phyloP scores from a whole-genome alignment of 345 rosid species.

The Hypericum androsaemum region DNA sequence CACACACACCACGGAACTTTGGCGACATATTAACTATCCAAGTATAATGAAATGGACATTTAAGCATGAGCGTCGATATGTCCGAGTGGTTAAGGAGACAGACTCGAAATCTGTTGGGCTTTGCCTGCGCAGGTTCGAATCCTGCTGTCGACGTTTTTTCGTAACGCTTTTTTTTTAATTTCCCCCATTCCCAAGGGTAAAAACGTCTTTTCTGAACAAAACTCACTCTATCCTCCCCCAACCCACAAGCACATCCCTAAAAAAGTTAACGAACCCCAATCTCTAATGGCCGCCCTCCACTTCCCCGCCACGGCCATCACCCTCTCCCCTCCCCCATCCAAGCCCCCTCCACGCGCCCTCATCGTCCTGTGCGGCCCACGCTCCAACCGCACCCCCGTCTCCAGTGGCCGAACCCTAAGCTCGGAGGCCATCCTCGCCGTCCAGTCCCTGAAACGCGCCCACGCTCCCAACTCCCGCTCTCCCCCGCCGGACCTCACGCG shows the following conservation, averaged over 20 bases:
- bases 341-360: too few relatives aligned
- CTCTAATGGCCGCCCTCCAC: too few relatives aligned
- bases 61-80: conserved; percentile 53
- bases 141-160: conserved; percentile 81
- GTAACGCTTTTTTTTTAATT: too few relatives aligned
- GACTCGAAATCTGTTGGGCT: conserved; percentile 99
- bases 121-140: conserved; percentile 99
- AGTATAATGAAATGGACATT: too few relatives aligned
- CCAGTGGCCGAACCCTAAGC: conserved; percentile 76
- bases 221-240: conserved; percentile 8
- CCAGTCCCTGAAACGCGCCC: conserved; percentile 69
- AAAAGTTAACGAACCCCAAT: conserved; percentile 1
- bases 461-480: conserved; percentile 18
- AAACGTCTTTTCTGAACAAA: too few relatives aligned
- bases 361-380: conserved; percentile 57
- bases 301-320: background rate
- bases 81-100: conserved; percentile 99
- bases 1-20: too few relatives aligned
- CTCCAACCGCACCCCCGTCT: conserved; percentile 71
- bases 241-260: conserved; percentile 3
- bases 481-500: conserved; percentile 59
- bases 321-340: background rate
- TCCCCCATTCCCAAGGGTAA: too few relatives aligned
- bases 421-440: conserved; percentile 86
- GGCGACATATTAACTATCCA: too few relatives aligned